Evolutionary conservation across 768 basidiomycete genomes (phyloP).

Genomic region (Suillus lakei): DNA sequence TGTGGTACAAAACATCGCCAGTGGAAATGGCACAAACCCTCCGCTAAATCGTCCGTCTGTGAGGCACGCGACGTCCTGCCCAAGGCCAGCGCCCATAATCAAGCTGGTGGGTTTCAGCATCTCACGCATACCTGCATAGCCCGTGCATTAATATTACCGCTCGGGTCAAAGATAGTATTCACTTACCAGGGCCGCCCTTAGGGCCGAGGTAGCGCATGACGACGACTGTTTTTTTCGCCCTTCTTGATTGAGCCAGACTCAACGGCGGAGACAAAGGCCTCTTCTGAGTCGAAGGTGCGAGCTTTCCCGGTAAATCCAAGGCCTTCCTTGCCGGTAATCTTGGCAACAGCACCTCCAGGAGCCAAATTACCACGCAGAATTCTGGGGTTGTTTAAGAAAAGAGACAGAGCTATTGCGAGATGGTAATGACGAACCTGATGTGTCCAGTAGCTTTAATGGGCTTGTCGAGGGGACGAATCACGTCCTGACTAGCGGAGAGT

Average conservation of each 20-base stretch:
- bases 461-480: slow-evolving; percentile 84
- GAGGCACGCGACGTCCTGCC: slow-evolving; percentile 93
- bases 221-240: slow-evolving; percentile 96
- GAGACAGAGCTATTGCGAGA: slow-evolving; percentile 6
- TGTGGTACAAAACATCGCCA: slow-evolving; percentile 22
- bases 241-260: slow-evolving; percentile 87
- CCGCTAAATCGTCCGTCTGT: slow-evolving; percentile 99
- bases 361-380: slow-evolving; percentile 93
- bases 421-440: slow-evolving; percentile 61
- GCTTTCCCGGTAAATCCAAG: slow-evolving; percentile 90
- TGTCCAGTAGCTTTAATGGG: slow-evolving; percentile 92
- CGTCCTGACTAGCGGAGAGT: slow-evolving; percentile 73
- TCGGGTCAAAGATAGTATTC: slow-evolving; percentile 6
- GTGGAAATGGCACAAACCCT: slow-evolving; percentile 63
- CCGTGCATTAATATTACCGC: slow-evolving; percentile 13
- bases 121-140: slow-evolving; percentile 88
- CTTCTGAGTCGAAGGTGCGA: slow-evolving; percentile 90
- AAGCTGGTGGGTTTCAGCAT: slow-evolving; percentile 98
- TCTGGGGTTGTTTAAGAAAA: slow-evolving; percentile 42
- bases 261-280: slow-evolving; percentile 85
- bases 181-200: slow-evolving; percentile 90
- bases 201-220: slow-evolving; percentile 96
- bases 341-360: slow-evolving; percentile 94
- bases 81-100: slow-evolving; percentile 98
- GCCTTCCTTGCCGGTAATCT: slow-evolving; percentile 97